Evolutionary conservation across 2,329 filamentous ascomycete genomes (phyloP), one percentile per base, ranked within the genome.

Genomic region (Zymoseptoria tritici): DNA sequence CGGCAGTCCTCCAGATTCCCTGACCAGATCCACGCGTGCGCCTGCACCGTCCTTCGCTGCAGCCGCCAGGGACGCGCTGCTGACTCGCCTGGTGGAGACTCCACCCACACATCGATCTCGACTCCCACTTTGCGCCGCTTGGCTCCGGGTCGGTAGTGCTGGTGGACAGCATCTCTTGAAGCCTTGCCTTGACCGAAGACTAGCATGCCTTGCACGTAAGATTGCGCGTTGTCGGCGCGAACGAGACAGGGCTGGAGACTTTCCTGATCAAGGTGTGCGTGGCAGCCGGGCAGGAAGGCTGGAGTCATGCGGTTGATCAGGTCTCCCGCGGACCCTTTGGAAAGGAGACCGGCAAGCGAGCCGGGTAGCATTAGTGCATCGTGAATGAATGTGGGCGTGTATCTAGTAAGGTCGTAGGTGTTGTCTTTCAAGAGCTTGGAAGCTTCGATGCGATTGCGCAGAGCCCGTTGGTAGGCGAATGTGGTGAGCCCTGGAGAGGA

Each of bases 381-480:
- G 29, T 76, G 71, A 6, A 80, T 72, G 58, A 84, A 78, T 69
- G 83, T 83, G 21, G 81, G 80, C 56, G 81, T 80, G 69, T 81
- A 80, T 59, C 82, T 78, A 62, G 72, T 76, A 9, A 80, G 72
- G 4, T 81, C 81, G 65, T 83, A 81, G 4, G 9, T 24, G 61
- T 76, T 79, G 13, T 80, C 80, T 61, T 81, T 78, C 19, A 75
- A 77, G 53, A 83, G 57, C 26, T 63, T 52, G n/a, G 52, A 54
- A 52, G 62, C 57, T 16, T 55, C 24, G 24, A 72, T 60, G 20
- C 68, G 66, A 56, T 70, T 71, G n/a, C 51, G 56, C 7, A 71
- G 63, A 1, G 67, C 68, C n/a, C 54, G 60, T 29, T 69, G 59
- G 55, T 71, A 66, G 42, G 64, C 64, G 51, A 66, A 60, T 8